These are phyloP conservation scores for Hemileia vastatrix DNA, from an alignment of 1,284 basidiomycete genomes.

Conservation along the genomic window DNA sequence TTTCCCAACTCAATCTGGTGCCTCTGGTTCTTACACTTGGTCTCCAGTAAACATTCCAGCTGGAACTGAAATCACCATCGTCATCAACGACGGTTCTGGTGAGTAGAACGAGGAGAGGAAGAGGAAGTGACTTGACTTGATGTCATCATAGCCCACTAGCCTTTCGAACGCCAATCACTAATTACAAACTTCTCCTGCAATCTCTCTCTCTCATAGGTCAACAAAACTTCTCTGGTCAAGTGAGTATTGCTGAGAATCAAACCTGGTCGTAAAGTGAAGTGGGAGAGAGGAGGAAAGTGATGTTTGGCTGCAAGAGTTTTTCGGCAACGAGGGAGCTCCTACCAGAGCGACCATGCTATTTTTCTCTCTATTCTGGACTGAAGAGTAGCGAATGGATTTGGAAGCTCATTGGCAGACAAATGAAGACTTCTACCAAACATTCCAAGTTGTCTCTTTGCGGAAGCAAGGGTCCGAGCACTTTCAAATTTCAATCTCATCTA, in stretches of 20 bases:
- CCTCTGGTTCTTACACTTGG: constrained; percentile 30
- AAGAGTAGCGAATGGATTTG: too few relatives aligned
- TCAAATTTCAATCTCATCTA: neutral
- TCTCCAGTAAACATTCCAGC: constrained; percentile 28
- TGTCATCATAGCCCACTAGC: neutral
- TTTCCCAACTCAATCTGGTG: constrained; percentile 29
- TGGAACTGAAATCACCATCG: constrained; percentile 31
- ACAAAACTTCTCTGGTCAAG: neutral
- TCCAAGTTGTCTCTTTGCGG: neutral
- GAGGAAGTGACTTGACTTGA: neutral
- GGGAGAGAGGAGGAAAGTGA: too few relatives aligned
- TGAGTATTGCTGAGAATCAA: too few relatives aligned
- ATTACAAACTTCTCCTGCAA: neutral
- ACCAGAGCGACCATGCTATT: too few relatives aligned
- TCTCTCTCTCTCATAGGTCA: neutral
- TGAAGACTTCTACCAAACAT: neutral
- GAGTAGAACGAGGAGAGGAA: neutral
- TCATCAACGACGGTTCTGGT: constrained; percentile 28
- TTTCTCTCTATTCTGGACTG: too few relatives aligned
- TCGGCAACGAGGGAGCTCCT: too few relatives aligned
- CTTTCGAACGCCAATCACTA: neutral
- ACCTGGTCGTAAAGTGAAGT: too few relatives aligned
- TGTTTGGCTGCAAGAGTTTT: too few relatives aligned
- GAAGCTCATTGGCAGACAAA: too few relatives aligned
- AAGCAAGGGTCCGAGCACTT: neutral